Evolutionary conservation across 495 filamentous ascomycete genomes (phyloP).

Genomic region (Cryomyces antarcticus): DNA sequence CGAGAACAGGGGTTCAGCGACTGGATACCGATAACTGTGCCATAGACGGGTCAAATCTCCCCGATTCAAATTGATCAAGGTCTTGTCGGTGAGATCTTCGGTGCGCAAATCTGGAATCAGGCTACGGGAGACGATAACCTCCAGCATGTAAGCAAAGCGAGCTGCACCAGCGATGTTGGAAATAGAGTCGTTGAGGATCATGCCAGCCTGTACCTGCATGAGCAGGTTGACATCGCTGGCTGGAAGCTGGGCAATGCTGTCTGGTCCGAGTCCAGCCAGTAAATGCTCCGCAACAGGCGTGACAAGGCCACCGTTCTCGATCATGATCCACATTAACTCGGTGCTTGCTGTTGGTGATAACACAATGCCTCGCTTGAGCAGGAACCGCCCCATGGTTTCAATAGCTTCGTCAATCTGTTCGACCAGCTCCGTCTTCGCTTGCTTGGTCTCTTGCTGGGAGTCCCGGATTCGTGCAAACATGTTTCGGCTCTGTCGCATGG

Average conservation of each 20-base stretch:
- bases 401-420: constrained; percentile 78
- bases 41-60: constrained; percentile 37
- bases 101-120: constrained; percentile 31
- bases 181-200: constrained; percentile 28
- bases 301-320: constrained; percentile 43
- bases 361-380: constrained; percentile 27
- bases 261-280: constrained; percentile 36
- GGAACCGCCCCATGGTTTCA: constrained; percentile 46
- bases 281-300: constrained; percentile 41
- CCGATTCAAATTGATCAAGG: constrained; percentile 31
- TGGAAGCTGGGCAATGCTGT: constrained; percentile 33
- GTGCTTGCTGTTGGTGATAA: constrained; percentile 33
- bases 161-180: constrained; percentile 33
- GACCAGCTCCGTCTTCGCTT: constrained; percentile 27
- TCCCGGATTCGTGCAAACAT: constrained; percentile 68
- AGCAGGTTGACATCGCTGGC: constrained; percentile 37
- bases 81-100: constrained; percentile 32
- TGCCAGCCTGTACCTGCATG: constrained; percentile 41
- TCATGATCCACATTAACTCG: constrained; percentile 52
- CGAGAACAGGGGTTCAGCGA: constrained; percentile 13
- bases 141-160: constrained; percentile 41
- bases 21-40: constrained; percentile 30
- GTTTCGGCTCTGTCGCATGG: constrained; percentile 50
- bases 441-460: constrained; percentile 18
- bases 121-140: constrained; percentile 27